Evolutionary conservation across 176 grass and related monocot genomes (phyloP).

Genomic region (Zizania latifolia): DNA sequence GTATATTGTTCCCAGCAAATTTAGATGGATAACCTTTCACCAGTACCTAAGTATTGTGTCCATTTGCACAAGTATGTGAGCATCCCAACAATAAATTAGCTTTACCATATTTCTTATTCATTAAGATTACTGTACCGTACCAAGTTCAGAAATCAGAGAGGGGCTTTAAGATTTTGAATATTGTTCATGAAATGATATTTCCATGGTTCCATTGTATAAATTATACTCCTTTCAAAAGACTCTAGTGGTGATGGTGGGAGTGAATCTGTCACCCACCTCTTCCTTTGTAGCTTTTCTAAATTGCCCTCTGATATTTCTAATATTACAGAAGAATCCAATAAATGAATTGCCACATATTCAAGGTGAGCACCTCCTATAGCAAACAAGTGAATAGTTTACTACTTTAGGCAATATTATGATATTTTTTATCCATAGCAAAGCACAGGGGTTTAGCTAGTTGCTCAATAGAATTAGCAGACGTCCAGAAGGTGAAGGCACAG

Average conservation of each 20-base stretch:
- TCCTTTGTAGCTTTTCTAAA: too few relatives aligned
- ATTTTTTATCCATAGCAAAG: too few relatives aligned
- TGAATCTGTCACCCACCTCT: too few relatives aligned
- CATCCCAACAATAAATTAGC: not conserved
- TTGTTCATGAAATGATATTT: not conserved
- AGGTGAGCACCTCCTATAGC: too few relatives aligned
- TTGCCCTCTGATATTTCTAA: too few relatives aligned
- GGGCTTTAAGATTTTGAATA: not conserved
- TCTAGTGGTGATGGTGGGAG: too few relatives aligned
- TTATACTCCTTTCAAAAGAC: too few relatives aligned
- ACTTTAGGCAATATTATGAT: too few relatives aligned
- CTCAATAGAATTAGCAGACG: not conserved
- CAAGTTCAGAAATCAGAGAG: not conserved
- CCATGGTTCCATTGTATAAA: not conserved
- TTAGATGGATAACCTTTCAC: not conserved
- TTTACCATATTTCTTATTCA: not conserved
- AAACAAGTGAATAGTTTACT: too few relatives aligned
- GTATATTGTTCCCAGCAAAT: not conserved
- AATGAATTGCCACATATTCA: too few relatives aligned
- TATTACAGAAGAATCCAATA: too few relatives aligned
- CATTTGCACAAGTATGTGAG: not conserved
- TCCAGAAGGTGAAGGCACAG: not conserved
- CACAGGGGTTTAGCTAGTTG: too few relatives aligned
- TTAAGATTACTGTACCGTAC: not conserved
- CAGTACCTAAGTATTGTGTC: not conserved